These are phyloP conservation scores for Trichosporon sp. DNA, from an alignment of 1,284 basidiomycete genomes.

Conservation along the genomic window DNA sequence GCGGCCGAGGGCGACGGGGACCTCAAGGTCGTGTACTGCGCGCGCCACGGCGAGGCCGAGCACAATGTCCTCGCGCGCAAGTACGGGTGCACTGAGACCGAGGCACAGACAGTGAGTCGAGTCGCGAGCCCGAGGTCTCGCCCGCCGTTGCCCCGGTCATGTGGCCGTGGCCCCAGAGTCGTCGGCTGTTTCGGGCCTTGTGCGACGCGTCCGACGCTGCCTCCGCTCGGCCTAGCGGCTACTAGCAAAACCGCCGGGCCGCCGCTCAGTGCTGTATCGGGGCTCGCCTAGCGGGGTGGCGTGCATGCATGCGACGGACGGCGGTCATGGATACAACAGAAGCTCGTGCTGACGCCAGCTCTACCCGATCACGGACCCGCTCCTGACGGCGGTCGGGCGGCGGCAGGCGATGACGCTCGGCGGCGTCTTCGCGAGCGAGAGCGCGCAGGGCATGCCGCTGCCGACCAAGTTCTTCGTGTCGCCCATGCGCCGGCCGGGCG, in stretches of 20 bases:
- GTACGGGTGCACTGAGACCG: constrained; percentile 20
- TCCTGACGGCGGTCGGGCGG: constrained; percentile 25
- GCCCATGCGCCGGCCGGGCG: constrained; percentile 33
- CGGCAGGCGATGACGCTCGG: constrained; percentile 26
- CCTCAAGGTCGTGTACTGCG: constrained; percentile 35
- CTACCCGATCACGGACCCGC: constrained; percentile 30
- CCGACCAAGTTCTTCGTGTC: constrained; percentile 31
- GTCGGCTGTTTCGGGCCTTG: background rate
- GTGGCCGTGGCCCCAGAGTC: background rate
- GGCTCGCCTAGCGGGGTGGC: too few species aligned
- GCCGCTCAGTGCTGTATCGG: too few species aligned
- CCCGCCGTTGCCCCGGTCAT: background rate
- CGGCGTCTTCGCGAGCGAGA: constrained; percentile 24
- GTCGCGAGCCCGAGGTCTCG: too few species aligned
- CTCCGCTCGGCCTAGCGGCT: too few species aligned
- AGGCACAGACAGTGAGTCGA: constrained; percentile 12
- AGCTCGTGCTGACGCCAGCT: constrained; percentile 13
- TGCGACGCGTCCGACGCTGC: background rate
- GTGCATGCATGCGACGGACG: background rate
- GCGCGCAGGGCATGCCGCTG: constrained; percentile 27
- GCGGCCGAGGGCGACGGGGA: constrained; percentile 18
- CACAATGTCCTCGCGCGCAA: constrained; percentile 30
- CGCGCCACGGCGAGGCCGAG: constrained; percentile 38
- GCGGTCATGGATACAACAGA: background rate
- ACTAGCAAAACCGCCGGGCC: too few species aligned